phyloP scores from a whole-genome alignment of 805 yeast genomes.

The Babjeviella inositovora region DNA sequence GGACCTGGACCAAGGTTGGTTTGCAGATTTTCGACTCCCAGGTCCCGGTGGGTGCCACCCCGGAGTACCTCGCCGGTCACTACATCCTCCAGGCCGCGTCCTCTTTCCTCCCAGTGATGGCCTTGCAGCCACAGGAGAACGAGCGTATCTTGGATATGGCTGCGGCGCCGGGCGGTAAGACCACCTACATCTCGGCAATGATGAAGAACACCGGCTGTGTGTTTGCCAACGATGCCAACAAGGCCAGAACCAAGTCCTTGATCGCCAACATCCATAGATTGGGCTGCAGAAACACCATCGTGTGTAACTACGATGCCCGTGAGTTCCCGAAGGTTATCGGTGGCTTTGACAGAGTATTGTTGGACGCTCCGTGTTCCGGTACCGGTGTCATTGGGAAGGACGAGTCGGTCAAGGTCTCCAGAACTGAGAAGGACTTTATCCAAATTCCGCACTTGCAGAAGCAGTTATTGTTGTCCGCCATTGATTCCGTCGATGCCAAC shows the following conservation, averaged over 20 bases:
- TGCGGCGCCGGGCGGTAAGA: constrained; percentile 98
- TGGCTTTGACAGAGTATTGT: constrained; percentile 86
- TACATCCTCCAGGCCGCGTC: constrained; percentile 98
- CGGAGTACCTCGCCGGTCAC: constrained; percentile 96
- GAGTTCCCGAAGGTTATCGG: constrained; percentile 97
- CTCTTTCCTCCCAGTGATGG: constrained; percentile 95
- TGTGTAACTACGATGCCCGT: constrained; percentile 95
- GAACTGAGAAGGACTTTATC: constrained; percentile 93
- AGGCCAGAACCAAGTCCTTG: constrained; percentile 88
- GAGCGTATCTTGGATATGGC: constrained; percentile 98
- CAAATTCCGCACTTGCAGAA: constrained; percentile 95
- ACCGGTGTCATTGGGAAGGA: constrained; percentile 98
- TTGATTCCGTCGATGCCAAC: constrained; percentile 91
- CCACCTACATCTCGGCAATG: constrained; percentile 85
- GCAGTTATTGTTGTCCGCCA: constrained; percentile 84
- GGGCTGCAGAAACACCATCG: constrained; percentile 93
- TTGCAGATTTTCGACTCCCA: constrained; percentile 94
- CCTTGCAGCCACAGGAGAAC: constrained; percentile 90
- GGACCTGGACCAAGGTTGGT: constrained; percentile 97
- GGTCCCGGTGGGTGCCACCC: constrained; percentile 99
- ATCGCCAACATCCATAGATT: constrained; percentile 95
- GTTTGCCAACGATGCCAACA: constrained; percentile 94
- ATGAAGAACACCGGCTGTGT: constrained; percentile 98
- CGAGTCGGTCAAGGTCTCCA: constrained; percentile 80
- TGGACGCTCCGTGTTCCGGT: constrained; percentile 99